phyloP scores from a whole-genome alignment of 2,329 filamentous ascomycete species.

The Fusarium sp. region DNA sequence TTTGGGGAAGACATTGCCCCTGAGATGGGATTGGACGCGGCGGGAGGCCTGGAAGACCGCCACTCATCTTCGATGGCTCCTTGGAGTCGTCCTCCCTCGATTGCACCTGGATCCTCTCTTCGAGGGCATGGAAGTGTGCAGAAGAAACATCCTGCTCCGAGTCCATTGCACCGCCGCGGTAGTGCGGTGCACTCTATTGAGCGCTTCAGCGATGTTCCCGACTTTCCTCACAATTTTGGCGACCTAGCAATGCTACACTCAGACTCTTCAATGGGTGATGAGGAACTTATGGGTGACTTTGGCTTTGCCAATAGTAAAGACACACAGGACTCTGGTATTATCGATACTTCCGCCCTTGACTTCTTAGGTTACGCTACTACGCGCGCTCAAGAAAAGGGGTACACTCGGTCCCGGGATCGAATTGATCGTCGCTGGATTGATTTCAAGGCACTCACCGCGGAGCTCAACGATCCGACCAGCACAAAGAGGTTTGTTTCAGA shows the following conservation, averaged over 20 bases:
- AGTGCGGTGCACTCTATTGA: conserved; percentile 56
- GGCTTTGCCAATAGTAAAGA: conserved; percentile 40
- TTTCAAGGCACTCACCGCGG: conserved; percentile 77
- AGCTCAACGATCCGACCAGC: conserved; percentile 70
- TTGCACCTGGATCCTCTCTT: conserved; percentile 60
- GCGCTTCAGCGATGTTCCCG: conserved; percentile 59
- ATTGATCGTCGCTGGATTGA: conserved; percentile 62
- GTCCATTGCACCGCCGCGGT: conserved; percentile 54
- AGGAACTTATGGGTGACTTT: conserved; percentile 31
- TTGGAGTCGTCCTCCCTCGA: conserved; percentile 63
- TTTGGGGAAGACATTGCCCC: conserved; percentile 59
- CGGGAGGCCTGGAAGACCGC: conserved; percentile 74
- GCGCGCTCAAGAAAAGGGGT: conserved; percentile 50
- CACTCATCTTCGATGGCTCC: conserved; percentile 65
- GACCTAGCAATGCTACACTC: conserved; percentile 47
- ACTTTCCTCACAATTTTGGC: conserved; percentile 50
- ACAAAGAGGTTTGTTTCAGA: conserved; percentile 76
- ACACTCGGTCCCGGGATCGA: conserved; percentile 49
- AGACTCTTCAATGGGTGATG: conserved; percentile 49
- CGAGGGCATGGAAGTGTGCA: conserved; percentile 55
- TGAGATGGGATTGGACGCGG: conserved; percentile 78
- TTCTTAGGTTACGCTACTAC: conserved; percentile 60
- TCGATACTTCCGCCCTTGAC: conserved; percentile 60
- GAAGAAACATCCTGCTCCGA: conserved; percentile 50
- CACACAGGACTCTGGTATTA: conserved; percentile 50